These are phyloP conservation scores for Angophora floribunda DNA, from an alignment of 345 rosid species.

Conservation along the genomic window DNA sequence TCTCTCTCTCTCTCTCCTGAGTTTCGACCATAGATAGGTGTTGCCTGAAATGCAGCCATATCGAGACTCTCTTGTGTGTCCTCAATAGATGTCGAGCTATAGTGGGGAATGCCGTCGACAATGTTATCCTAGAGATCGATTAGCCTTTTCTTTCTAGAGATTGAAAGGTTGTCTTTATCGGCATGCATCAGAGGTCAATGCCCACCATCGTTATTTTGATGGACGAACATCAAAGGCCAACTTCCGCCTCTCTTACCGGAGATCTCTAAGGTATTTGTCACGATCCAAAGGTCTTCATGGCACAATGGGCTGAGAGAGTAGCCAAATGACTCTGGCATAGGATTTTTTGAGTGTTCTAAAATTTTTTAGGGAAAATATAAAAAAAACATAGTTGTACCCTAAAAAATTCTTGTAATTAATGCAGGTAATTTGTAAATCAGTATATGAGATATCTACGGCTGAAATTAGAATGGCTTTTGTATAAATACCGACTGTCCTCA, in stretches of 20 bases:
- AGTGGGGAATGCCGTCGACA: not conserved
- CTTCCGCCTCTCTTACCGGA: not conserved
- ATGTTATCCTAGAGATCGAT: not conserved
- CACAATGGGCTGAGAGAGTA: not conserved
- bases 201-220: not conserved
- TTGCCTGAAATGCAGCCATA: not conserved
- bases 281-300: not conserved
- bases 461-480: accelerated
- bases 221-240: not conserved
- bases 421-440: accelerated
- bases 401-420: not conserved
- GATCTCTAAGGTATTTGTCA: not conserved
- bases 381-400: not conserved
- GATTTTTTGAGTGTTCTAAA: not conserved
- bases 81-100: not conserved
- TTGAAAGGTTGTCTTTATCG: not conserved
- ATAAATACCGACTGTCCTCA: not conserved
- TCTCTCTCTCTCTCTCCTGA: not conserved
- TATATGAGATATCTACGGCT: accelerated
- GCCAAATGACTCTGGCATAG: not conserved
- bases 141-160: not conserved
- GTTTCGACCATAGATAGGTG: not conserved
- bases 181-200: not conserved
- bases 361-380: not conserved
- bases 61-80: not conserved